Conservation (phyloP, 108 stramenopile genomes). For the Chaetoceros muelleri region DNA sequence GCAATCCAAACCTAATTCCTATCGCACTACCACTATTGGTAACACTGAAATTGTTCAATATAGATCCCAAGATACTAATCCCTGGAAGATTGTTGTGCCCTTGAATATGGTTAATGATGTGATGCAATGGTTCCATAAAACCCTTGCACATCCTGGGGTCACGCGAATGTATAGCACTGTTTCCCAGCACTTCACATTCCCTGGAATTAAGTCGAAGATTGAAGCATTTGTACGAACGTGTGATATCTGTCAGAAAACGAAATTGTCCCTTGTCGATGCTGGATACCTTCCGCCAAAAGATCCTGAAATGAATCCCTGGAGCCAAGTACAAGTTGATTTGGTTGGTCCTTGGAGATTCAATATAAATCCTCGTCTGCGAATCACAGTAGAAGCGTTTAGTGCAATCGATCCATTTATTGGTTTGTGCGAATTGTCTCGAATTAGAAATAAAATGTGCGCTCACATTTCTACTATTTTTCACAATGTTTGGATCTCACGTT, state of each 20-base stretch:
- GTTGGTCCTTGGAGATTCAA: slow-evolving; percentile 29
- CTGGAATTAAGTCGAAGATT: neutral
- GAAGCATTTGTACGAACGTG: slow-evolving; percentile 1
- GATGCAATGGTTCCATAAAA: slow-evolving; percentile 20
- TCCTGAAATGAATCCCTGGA: slow-evolving; percentile 10
- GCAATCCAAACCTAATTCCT: too few relatives aligned
- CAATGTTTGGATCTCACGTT: slow-evolving; percentile 22
- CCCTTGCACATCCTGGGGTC: slow-evolving; percentile 17
- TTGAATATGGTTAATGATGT: slow-evolving; percentile 1
- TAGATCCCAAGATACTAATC: neutral
- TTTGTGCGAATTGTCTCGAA: slow-evolving; percentile 26
- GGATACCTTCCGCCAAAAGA: slow-evolving; percentile 13
- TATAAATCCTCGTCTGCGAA: too few relatives aligned
- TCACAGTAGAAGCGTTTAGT: slow-evolving; percentile 27
- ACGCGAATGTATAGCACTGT: slow-evolving; percentile 10
- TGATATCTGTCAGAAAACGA: slow-evolving; percentile 10
- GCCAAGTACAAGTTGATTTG: slow-evolving; percentile 20
- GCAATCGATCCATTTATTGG: slow-evolving; percentile 31
- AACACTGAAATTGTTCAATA: neutral
- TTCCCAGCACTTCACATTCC: slow-evolving; percentile 1
- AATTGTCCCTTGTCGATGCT: slow-evolving; percentile 8
- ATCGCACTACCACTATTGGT: neutral
- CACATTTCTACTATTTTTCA: slow-evolving; percentile 7
- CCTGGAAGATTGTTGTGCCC: slow-evolving; percentile 15
- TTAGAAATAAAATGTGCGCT: slow-evolving; percentile 14